Percentiles rank a stretch among this genome's conserved stretches.
These are phyloP conservation scores for Xerocomus brunneocitrinus DNA, from an alignment of 768 basidiomycete genomes.

Conservation along the genomic window DNA sequence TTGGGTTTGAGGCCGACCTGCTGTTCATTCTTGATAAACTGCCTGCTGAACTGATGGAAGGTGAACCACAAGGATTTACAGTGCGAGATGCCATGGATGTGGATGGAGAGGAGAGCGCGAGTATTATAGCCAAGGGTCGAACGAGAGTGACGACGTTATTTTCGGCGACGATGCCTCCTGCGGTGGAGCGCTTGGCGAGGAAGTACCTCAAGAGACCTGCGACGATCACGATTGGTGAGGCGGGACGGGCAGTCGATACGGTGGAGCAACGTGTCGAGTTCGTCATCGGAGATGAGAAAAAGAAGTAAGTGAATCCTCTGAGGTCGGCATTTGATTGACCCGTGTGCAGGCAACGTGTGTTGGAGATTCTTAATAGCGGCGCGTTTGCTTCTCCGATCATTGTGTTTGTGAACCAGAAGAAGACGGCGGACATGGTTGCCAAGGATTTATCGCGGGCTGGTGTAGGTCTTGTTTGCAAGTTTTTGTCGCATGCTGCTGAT, in stretches of 20 bases:
- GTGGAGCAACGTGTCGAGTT: constrained; percentile 97
- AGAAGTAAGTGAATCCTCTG: constrained; percentile 61
- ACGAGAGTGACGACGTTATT: constrained; percentile 94
- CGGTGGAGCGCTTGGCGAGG: constrained; percentile 90
- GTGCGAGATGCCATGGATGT: constrained; percentile 65
- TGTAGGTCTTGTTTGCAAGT: constrained; percentile 43
- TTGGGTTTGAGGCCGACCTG: constrained; percentile 93
- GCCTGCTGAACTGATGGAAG: constrained; percentile 82
- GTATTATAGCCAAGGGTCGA: constrained; percentile 50
- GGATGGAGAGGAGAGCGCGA: constrained; percentile 58
- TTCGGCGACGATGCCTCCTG: constrained; percentile 97
- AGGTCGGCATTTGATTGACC: constrained; percentile 6
- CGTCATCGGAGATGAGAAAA: constrained; percentile 89
- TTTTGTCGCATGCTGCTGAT: not conserved
- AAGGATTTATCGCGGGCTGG: constrained; percentile 89
- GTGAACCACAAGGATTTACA: constrained; percentile 44
- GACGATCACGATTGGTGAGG: constrained; percentile 96
- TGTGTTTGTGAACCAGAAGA: constrained; percentile 99
- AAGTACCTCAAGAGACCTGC: constrained; percentile 94
- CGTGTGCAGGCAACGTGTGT: constrained; percentile 59
- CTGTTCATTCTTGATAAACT: constrained; percentile 93
- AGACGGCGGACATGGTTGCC: constrained; percentile 96
- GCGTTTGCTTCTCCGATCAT: constrained; percentile 88
- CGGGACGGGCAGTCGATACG: constrained; percentile 95
- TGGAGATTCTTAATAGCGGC: constrained; percentile 91